A percentile compares a stretch with the other conserved stretches of the same genome.
These are phyloP conservation scores for Boletus vinaceobasis DNA, from an alignment of 768 basidiomycete species.

Conservation along the genomic window DNA sequence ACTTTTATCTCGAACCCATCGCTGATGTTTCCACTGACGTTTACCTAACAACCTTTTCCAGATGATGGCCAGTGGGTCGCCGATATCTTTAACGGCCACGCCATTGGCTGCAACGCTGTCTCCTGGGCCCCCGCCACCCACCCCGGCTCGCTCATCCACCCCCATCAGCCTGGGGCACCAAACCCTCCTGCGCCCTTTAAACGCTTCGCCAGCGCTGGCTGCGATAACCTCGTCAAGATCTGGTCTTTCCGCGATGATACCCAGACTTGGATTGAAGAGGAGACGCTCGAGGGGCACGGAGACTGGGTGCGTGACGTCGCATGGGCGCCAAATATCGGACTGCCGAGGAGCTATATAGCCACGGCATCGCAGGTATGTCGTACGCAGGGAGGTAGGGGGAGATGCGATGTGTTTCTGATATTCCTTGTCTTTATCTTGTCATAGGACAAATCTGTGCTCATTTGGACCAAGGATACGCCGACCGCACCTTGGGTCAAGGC, in stretches of 20 bases:
- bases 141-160: conserved; percentile 79
- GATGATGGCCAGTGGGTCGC: conserved; percentile 97
- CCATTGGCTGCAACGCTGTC: conserved; percentile 94
- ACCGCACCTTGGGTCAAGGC: conserved; percentile 76
- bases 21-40: not conserved
- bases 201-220: conserved; percentile 93
- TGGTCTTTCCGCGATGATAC: conserved; percentile 89
- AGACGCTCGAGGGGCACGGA: conserved; percentile 84
- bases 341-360: conserved; percentile 92
- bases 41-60: conserved; percentile 28
- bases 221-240: conserved; percentile 92
- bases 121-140: conserved; percentile 95
- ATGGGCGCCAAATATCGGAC: conserved; percentile 96
- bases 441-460: conserved; percentile 79
- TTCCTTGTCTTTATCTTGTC: not conserved
- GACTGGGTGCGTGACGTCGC: conserved; percentile 99
- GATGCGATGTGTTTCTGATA: not conserved
- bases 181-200: conserved; percentile 60
- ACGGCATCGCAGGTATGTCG: conserved; percentile 79
- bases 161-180: conserved; percentile 46
- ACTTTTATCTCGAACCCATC: not conserved
- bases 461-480: conserved; percentile 86
- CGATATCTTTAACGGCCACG: conserved; percentile 92
- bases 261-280: conserved; percentile 89
- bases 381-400: not conserved